Evolutionary conservation across 2,329 filamentous ascomycete genomes (phyloP), one percentile per base, ranked within the genome.

Genomic region (Clarireedia hainanense): DNA sequence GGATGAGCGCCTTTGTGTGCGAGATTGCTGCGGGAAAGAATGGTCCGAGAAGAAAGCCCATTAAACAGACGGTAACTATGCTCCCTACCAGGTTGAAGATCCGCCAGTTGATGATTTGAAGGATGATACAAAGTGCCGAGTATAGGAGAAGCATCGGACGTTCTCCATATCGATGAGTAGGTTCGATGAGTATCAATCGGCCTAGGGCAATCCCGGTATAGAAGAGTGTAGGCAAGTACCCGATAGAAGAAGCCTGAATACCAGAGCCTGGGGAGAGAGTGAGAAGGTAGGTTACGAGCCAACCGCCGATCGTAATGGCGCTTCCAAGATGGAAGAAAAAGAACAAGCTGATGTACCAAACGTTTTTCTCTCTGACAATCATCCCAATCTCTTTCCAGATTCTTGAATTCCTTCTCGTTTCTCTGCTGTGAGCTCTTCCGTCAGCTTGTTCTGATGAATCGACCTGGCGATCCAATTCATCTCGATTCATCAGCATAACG

Each of bases 271-370:
- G 27, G 7, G 47, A n/a, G 17, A 37, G 47, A 17, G 47, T 39
- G 4, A 50, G 17, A 3, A 86, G 73, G 55, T 82, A 86, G 60
- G 85, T 80, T 2, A 86, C 82, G 0, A 85, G 77, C 83, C 82
- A 86, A 67, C 74, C 73, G 10, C 58, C 58, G 14, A 80, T 77
- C 0, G 82, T 85, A 2, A 83, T 75, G 1, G 64, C 66, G 0
- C 75, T 76, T 0, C 83, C 83, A 0, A 86, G 71, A 51, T 80
- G 79, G 65, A 85, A 84, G 69, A 85, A 85, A 69, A 80, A 86
- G 66, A 83, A 85, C 2, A 83, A 53, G 49, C 80, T 81, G 2
- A 86, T 64, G 0, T 83, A 65, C 79, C 81, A 85, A 3, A 86
- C 70, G 3, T 72, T 73, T 15, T 71, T 76, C 1, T 67, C 73